Base-by-base conservation (phyloP, 2,329 filamentous ascomycete genomes). In the Akanthomyces muscarius region DNA sequence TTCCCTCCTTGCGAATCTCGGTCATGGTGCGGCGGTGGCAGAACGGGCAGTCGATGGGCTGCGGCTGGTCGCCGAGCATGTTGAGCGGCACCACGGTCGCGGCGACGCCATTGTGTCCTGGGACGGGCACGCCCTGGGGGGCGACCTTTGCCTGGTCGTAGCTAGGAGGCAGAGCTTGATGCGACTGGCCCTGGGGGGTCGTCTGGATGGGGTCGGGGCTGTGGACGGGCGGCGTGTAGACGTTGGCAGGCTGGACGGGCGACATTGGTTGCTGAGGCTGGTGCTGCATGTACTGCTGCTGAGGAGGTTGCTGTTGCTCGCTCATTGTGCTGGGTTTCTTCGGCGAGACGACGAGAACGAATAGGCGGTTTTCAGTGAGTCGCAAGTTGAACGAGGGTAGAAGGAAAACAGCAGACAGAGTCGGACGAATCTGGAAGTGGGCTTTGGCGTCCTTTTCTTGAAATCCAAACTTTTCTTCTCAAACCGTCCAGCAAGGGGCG, bases 1-100 rank as follows among this genome's bases (percentile, higher is more conserved):
- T 68, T 14, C 72, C 71, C 14, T 70, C 66, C 13, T 66, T 68
- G 14, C 56, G 45, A 18, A 72, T 53, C 28, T 61, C 58, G 2
- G 69, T 71, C 64, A 63, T 63, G 5, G 70, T 68, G 41, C 70
- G 65, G 10, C 55, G 66, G 7, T 69, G 64, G 65, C 72, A 74
- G 57, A 72, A 73, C 1, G 71, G 72, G 51, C 72, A 74, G 59
- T 74, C 71, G 47, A 73, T 71, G 65, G 65, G 70, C 54, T 72
- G 66, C 8, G 71, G 69, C 14, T 53, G 16, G 10, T 69, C 65
- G 44, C 66, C 59, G 5, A 73, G 70, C 63, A 66, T 65, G 28
- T 71, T 42, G 13, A 74, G 62, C 4, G 71, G 70, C n/a, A 64
- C 59, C n/a, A 63, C 54, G 25, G 61, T 58, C 61, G 65, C 55